phyloP scores from a whole-genome alignment of 2,329 filamentous ascomycete genomes.

The Alternaria burnsii region DNA sequence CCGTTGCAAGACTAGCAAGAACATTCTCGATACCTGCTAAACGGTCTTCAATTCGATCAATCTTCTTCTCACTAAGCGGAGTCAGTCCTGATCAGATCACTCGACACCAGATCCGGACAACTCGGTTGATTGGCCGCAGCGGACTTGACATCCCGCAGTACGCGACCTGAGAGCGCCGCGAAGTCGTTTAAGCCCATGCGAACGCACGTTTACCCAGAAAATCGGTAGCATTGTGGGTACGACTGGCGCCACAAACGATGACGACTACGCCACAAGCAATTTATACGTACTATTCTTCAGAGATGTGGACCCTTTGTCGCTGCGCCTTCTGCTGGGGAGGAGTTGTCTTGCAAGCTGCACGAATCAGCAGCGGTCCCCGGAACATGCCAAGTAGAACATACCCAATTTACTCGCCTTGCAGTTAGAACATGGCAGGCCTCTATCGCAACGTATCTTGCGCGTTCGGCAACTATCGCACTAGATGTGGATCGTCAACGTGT shows the following conservation, averaged over 20 bases:
- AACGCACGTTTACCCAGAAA: background rate
- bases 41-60: slow-evolving; percentile 62
- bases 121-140: background rate
- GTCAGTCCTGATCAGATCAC: slow-evolving; percentile 17
- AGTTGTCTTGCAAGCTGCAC: slow-evolving; percentile 45
- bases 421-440: slow-evolving; percentile 47
- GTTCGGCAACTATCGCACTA: slow-evolving; percentile 49
- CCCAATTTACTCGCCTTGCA: slow-evolving; percentile 49
- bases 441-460: slow-evolving; percentile 48
- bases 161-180: background rate
- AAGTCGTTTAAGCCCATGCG: background rate
- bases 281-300: slow-evolving; percentile 48
- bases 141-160: background rate
- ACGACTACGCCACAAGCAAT: background rate
- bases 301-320: slow-evolving; percentile 48
- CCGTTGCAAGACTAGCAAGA: slow-evolving; percentile 46
- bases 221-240: background rate
- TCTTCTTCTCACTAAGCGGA: slow-evolving; percentile 59
- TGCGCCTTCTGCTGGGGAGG: slow-evolving; percentile 42
- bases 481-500: slow-evolving; percentile 11
- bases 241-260: background rate
- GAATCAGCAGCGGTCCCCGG: slow-evolving; percentile 15
- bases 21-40: slow-evolving; percentile 59
- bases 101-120: background rate
- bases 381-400: slow-evolving; percentile 23